These are phyloP conservation scores for Aurantiochytrium sp. DNA, from an alignment of 108 stramenopile genomes.

Conservation along the genomic window DNA sequence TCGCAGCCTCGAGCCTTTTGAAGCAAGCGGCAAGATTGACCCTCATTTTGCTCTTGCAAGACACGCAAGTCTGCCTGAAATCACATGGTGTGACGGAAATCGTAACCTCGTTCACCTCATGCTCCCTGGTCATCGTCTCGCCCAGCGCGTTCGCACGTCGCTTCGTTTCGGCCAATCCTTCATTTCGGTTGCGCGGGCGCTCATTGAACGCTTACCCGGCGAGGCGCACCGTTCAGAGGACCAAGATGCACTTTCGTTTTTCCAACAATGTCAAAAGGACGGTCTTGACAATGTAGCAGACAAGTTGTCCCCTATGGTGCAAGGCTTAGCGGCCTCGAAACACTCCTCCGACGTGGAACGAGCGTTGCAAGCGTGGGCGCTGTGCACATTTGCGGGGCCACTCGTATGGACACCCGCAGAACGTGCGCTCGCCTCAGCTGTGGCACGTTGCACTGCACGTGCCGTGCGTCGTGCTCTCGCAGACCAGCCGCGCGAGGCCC, in stretches of 20 bases:
- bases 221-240: neutral
- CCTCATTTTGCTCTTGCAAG: neutral
- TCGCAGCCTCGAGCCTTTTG: neutral
- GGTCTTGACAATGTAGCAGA: too few species aligned
- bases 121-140: neutral
- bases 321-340: neutral
- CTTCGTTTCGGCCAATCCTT: neutral
- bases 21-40: neutral
- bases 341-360: neutral
- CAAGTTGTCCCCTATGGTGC: neutral
- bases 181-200: neutral
- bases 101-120: neutral
- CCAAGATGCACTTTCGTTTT: neutral
- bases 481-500: neutral
- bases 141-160: neutral
- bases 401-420: neutral
- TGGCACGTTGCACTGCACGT: neutral
- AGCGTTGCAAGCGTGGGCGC: neutral
- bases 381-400: neutral
- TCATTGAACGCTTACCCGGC: neutral
- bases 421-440: neutral
- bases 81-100: neutral
- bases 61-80: neutral
- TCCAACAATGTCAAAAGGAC: too few species aligned
- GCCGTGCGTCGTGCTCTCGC: neutral